A percentile compares a stretch with the other conserved stretches of the same genome.
phyloP scores from a whole-genome alignment of 139 green algal genomes.

The Chlamydomonas applanata region DNA sequence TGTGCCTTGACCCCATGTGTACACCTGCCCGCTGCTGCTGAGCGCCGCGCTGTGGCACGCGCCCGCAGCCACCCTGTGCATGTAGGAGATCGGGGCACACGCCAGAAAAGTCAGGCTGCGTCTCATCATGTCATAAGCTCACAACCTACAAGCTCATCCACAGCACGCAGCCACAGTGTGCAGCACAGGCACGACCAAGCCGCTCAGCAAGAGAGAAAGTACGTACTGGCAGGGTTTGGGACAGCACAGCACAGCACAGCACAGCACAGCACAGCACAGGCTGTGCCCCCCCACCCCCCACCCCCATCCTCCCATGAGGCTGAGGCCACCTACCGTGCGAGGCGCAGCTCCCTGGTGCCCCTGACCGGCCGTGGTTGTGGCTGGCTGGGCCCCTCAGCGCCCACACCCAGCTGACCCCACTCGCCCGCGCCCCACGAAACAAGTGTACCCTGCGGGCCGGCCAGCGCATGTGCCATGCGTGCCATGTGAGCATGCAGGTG shows the following conservation, averaged over 20 bases:
- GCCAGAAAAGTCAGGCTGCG: background rate
- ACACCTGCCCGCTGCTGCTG: slow-evolving; percentile 48
- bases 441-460: slow-evolving; percentile 37
- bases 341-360: slow-evolving; percentile 8
- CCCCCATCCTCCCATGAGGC: background rate
- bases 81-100: background rate
- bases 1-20: slow-evolving; percentile 56
- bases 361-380: slow-evolving; percentile 15
- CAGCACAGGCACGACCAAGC: no score
- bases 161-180: background rate
- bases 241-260: no score
- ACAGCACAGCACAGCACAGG: no score
- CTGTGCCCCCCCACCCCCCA: no score
- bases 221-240: no score
- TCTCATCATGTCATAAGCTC: no score
- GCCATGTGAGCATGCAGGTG: background rate
- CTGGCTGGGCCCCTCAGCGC: slow-evolving; percentile 17
- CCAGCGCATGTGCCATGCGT: background rate
- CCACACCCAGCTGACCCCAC: slow-evolving; percentile 62
- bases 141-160: no score
- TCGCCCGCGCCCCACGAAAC: slow-evolving; percentile 57
- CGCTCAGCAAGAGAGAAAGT: no score
- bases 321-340: slow-evolving; percentile 26
- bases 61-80: slow-evolving; percentile 54
- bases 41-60: slow-evolving; percentile 57